Percentiles rank a stretch among this genome's conserved stretches.
phyloP scores from a whole-genome alignment of 768 basidiomycete species.

The Leucosporidium yakuticum region DNA sequence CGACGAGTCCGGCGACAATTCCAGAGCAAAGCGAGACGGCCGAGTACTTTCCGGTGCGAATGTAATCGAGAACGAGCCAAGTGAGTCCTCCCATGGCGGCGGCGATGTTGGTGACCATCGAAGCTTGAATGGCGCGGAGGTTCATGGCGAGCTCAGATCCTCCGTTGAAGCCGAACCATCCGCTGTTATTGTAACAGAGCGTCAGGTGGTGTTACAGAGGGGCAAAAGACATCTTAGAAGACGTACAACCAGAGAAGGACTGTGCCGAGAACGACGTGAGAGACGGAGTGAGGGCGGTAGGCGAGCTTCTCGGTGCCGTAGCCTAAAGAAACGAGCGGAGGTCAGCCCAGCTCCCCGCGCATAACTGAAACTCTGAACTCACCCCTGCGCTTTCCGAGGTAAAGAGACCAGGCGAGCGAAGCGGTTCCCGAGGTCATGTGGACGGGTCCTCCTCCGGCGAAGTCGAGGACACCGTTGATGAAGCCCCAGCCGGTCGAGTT shows the following conservation, averaged over 20 bases:
- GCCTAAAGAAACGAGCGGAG: conserved; percentile 43
- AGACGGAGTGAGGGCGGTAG: conserved; percentile 50
- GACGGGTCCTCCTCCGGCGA: conserved; percentile 79
- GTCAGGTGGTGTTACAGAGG: too few species aligned
- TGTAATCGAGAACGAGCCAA: conserved; percentile 47
- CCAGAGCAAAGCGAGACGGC: conserved; percentile 92
- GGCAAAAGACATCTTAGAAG: too few species aligned
- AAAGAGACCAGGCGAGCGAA: conserved; percentile 78
- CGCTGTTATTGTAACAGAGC: conserved; percentile 37
- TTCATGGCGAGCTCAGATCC: conserved; percentile 84
- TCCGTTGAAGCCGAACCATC: conserved; percentile 63
- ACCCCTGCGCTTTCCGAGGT: conserved; percentile 63
- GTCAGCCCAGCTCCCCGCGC: too few species aligned
- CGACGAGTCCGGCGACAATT: conserved; percentile 67
- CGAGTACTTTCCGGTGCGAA: conserved; percentile 55
- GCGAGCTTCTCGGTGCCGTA: conserved; percentile 46
- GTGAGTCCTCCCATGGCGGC: conserved; percentile 69
- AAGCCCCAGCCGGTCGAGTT: conserved; percentile 73
- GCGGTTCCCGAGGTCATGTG: conserved; percentile 80
- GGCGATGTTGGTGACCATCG: conserved; percentile 85
- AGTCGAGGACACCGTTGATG: conserved; percentile 47
- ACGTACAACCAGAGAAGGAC: conserved; percentile 72
- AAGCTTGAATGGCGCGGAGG: conserved; percentile 73
- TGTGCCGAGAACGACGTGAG: conserved; percentile 86
- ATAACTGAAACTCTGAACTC: too few species aligned